Base-by-base conservation (phyloP, 2,329 filamentous ascomycete genomes). In the Fusarium tupiense region DNA sequence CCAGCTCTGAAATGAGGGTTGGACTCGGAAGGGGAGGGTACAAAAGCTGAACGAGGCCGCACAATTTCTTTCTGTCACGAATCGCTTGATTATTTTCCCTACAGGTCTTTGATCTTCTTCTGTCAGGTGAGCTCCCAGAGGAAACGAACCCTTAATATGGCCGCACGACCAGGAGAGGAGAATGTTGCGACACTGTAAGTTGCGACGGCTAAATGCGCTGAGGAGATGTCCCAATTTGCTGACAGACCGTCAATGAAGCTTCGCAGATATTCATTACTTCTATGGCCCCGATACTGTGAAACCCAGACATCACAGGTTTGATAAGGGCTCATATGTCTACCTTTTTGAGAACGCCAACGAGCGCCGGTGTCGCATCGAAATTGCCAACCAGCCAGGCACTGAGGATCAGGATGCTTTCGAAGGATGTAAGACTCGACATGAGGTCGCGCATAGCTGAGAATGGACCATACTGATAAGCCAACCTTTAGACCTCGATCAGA, bases 341-440 rank as follows among this genome's bases (percentile, higher is more conserved):
- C 85, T 95, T 11, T 95, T 94, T 81, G 92, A 95, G 81, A 92
- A 94, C 80, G 88, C 92, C 19, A 86, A 85, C 69, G 89, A 91
- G 75, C 87, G 90, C 70, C 88, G 90, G 69, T 92, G 92, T 72
- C 91, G 93, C 75, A 85, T 95, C 73, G 93, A 95, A 82, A 86
- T 95, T 71, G 93, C 93, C 49, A 96, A 95, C 78, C 86, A 91
- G 76, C 89, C 92, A 14, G 93, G 93, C 61, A 92, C 90, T 7
- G 89, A 92, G 3, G 88, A 92, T n/a, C 93, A 95, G 80, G 93
- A 95, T 84, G 93, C 93, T 17, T 94, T 95, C 80, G 89, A 91
- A 75, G 93, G 93, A 79, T 90, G 92, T 94, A 85, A 87, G 92
- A 31, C 38, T 52, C 33, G 17, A 35, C n/a, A 41, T 40, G 17